phyloP scores from a whole-genome alignment of 805 yeast genomes.

The Kazachstania martiniae region DNA sequence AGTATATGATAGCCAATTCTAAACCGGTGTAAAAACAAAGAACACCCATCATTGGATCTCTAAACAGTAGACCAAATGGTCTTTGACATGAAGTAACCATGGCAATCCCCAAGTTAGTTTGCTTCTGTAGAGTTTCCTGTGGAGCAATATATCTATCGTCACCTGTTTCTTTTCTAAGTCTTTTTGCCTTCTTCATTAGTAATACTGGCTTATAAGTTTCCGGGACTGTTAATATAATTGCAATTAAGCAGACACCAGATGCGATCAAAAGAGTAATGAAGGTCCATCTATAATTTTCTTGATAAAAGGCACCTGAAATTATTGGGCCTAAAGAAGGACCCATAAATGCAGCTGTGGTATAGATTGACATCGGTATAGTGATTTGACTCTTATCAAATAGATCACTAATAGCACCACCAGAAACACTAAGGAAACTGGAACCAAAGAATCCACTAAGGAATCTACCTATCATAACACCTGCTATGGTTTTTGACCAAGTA shows the following conservation, averaged over 20 bases:
- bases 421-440: slow-evolving; percentile 62
- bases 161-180: slow-evolving; percentile 41
- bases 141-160: slow-evolving; percentile 38
- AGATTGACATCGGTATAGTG: slow-evolving; percentile 59
- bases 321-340: slow-evolving; percentile 69
- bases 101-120: slow-evolving; percentile 33
- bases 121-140: slow-evolving; percentile 30
- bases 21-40: slow-evolving; percentile 49
- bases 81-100: slow-evolving; percentile 38
- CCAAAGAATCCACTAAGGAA: slow-evolving; percentile 65
- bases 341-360: slow-evolving; percentile 49
- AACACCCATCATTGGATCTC: slow-evolving; percentile 46
- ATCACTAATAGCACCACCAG: slow-evolving; percentile 71
- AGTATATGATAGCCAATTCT: slow-evolving; percentile 47
- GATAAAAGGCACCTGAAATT: slow-evolving; percentile 43
- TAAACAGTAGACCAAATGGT: slow-evolving; percentile 38
- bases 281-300: slow-evolving; percentile 57
- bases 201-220: slow-evolving; percentile 58
- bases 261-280: slow-evolving; percentile 55
- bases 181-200: slow-evolving; percentile 40
- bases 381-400: slow-evolving; percentile 50
- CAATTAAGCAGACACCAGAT: slow-evolving; percentile 43
- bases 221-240: slow-evolving; percentile 37
- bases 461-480: slow-evolving; percentile 54
- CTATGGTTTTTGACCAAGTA: slow-evolving; percentile 50